Conservation (phyloP, 257 asterid species). For the Salvia miltiorrhiza region DNA sequence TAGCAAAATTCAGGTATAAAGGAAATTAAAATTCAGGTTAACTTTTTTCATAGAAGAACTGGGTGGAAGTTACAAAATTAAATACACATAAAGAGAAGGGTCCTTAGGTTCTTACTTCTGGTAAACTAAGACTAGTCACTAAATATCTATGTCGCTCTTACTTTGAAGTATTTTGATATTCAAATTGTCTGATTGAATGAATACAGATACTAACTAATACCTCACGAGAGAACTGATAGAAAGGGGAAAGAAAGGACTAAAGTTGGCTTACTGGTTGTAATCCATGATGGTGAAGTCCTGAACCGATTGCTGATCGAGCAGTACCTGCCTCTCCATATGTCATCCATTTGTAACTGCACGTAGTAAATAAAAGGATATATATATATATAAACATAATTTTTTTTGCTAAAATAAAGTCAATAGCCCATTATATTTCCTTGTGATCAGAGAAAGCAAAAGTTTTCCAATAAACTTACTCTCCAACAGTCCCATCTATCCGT, state of each 20-base stretch:
- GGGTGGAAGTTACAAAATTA: neutral
- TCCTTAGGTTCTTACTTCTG: neutral
- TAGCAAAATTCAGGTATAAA: neutral
- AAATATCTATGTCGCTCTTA: neutral
- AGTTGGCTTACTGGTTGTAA: constrained; percentile 53
- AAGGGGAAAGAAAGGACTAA: neutral
- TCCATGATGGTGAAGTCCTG: constrained; percentile 74
- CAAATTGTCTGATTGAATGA: neutral
- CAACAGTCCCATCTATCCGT: constrained; percentile 87
- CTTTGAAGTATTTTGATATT: neutral
- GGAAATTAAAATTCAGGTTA: neutral
- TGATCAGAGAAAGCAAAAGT: constrained; percentile 6
- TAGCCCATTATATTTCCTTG: constrained; percentile 5
- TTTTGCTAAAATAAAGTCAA: neutral
- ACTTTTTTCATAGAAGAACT: constrained; percentile 1
- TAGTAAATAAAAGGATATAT: neutral
- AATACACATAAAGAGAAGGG: constrained; percentile 10
- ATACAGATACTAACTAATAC: constrained; percentile 5
- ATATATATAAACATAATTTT: neutral
- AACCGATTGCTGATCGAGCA: constrained; percentile 88
- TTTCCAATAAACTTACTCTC: constrained; percentile 68
- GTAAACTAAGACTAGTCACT: constrained; percentile 4
- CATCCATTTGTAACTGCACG: constrained; percentile 92
- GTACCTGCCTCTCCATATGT: constrained; percentile 90
- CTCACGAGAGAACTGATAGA: neutral